Evolutionary conservation across 306 rosid genomes (phyloP), one percentile per base, ranked within the genome.

Genomic region (Vigna radiata): DNA sequence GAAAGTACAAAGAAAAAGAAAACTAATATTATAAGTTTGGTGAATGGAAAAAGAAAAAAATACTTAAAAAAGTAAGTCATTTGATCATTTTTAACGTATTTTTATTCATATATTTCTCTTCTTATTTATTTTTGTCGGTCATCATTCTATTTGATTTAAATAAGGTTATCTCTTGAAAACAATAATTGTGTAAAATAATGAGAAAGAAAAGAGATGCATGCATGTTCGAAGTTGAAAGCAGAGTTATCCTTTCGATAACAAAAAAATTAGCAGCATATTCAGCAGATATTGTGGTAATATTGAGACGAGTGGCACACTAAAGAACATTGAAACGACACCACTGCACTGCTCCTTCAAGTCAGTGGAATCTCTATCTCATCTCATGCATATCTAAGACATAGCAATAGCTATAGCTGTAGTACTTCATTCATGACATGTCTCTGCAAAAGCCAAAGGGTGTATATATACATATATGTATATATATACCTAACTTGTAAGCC

Each of bases 321-420:
- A 61, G 79, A 75, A 85, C 79, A 79, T 78, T 2, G 88, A 85
- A 71, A 64, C 14, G 86, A 82, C 84, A 50, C 69, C 88, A 79
- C 43, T 61, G 44, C 88, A 75, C 21, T 58, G 64, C 18, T 55
- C 33, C 65, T 60, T 75, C 58, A 23, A 47, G 52, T 75, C 69
- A 72, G 54, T 43, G 44, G 83, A 78, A 83, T 82, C 79, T 77
- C 75, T 77, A 43, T 63, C 68, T 41, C 12, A 18, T 18, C 68
- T 29, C 5, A 53, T 18, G 46, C 46, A 41, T 9, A 41, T 41
- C 12, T 8, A 9, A 41, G 46, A 9, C 8, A 41, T 41, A 39
- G 44, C 44, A 8, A 41, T 41, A 41, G 46, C 53, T 52, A 2
- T 6, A 17, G 14, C 12, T 19, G 6, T 4, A 44, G 65, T 49